Evolutionary conservation across 345 rosid genomes (phyloP), one percentile per base, ranked within the genome.

Genomic region (Euphorbia peplus): DNA sequence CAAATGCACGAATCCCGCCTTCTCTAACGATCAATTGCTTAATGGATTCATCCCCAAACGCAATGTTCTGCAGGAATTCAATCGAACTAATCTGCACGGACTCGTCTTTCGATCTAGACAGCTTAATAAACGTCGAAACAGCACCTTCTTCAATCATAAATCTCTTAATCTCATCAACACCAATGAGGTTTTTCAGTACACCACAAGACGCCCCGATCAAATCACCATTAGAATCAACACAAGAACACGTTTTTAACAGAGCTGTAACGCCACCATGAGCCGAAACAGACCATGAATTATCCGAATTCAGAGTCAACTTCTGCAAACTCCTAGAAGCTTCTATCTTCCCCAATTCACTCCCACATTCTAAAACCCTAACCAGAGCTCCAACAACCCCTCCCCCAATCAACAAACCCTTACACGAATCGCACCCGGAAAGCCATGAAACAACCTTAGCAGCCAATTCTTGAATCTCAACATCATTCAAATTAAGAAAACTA

Each of bases 211-310:
- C 69, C 60, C 69, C 82, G 6, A 90, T 74, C 67, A 91, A 63
- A 66, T 86, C 92, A 5, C 80, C 81, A 0, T 76, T 69, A 2
- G 63, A 75, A 60, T 80, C 80, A 21, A 25, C 63, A 59, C 42
- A 51, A 62, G 88, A 73, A 76, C 96, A 89, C 1, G 91, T 79
- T 79, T 82, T 89, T 73, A 95, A 60, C 70, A 95, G 68, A 8
- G 89, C 89, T 0, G 96, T 81, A 44, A 95, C 99, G 16, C 99
- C 97, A n/a, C 91, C 99, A 29, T 95, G 93, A 79, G 99, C 90
- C 4, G 93, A 95, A 37, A 91, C 88, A 0, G 96, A 87, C 99
- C 99, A 95, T 16, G 96, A 96, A 57, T 95, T 95, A 67, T 95
- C 97, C 0, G 95, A 83, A 72, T 93, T 89, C 79, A 78, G 75